Conservation (phyloP, 2,329 filamentous ascomycete species). For the Tolypocladium paradoxum region DNA sequence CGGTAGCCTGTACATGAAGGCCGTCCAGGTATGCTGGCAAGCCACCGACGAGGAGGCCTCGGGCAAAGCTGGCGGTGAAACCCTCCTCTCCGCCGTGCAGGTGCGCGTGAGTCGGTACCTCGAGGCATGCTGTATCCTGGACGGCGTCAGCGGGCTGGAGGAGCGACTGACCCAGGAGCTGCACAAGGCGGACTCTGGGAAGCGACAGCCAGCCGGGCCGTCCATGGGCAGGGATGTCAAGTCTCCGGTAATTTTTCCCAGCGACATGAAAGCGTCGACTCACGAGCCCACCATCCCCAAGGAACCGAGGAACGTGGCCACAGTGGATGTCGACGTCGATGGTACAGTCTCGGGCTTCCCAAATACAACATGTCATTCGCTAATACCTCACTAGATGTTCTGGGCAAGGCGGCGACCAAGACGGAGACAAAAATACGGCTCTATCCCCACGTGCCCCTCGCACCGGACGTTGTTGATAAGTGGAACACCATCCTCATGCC, state of each 20-base stretch:
- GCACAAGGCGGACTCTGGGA: slow-evolving; percentile 12
- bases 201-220: neutral
- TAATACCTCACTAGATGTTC: slow-evolving; percentile 8
- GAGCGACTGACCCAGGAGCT: slow-evolving; percentile 40
- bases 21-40: slow-evolving; percentile 59
- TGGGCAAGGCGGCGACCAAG: slow-evolving; percentile 11
- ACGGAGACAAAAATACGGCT: slow-evolving; percentile 38
- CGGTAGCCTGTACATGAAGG: slow-evolving; percentile 64
- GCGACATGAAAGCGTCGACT: slow-evolving; percentile 1
- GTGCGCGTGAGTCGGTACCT: slow-evolving; percentile 45
- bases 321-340: slow-evolving; percentile 2
- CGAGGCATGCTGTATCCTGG: slow-evolving; percentile 49
- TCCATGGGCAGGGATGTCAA: slow-evolving; percentile 1
- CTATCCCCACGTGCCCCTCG: slow-evolving; percentile 47
- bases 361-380: neutral
- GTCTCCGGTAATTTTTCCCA: neutral
- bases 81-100: slow-evolving; percentile 42
- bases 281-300: neutral
- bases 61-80: slow-evolving; percentile 34
- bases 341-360: slow-evolving; percentile 5
- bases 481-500: slow-evolving; percentile 66
- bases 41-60: slow-evolving; percentile 54
- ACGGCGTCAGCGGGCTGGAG: slow-evolving; percentile 46
- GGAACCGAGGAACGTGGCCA: neutral
- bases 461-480: slow-evolving; percentile 52